Conservation (phyloP, 805 yeast genomes). For the Candida broadrunensis region DNA sequence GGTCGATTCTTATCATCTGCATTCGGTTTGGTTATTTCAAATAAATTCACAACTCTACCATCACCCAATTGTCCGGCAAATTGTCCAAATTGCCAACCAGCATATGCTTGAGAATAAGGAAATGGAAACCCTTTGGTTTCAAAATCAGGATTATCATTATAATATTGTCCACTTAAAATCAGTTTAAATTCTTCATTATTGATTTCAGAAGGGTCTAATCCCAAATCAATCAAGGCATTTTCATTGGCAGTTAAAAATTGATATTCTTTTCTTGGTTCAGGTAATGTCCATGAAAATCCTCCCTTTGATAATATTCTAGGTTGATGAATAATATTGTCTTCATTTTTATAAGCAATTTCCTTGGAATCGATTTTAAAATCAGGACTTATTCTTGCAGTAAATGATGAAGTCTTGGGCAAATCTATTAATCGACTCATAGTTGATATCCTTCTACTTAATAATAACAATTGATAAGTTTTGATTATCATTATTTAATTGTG, state of each 20-base stretch:
- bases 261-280: conserved; percentile 56
- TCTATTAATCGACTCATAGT: conserved; percentile 18
- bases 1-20: conserved; percentile 26
- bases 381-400: conserved; percentile 23
- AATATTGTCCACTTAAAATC: conserved; percentile 59
- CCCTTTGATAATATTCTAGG: conserved; percentile 50
- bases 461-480: too few relatives aligned
- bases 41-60: conserved; percentile 83
- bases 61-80: conserved; percentile 98
- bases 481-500: too few relatives aligned
- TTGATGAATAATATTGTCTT: conserved; percentile 27
- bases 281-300: conserved; percentile 69
- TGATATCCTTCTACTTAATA: conserved; percentile 1
- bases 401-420: conserved; percentile 27
- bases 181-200: conserved; percentile 46
- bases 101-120: conserved; percentile 90
- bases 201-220: conserved; percentile 40
- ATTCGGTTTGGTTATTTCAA: conserved; percentile 54
- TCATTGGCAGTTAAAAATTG: conserved; percentile 56
- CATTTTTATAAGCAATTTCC: conserved; percentile 26
- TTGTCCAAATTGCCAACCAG: conserved; percentile 94
- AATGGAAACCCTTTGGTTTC: conserved; percentile 35
- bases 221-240: conserved; percentile 60
- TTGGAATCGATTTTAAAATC: conserved; percentile 25
- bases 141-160: conserved; percentile 26